Evolutionary conservation across 345 rosid species (phyloP).

Genomic region (Draba incana): DNA sequence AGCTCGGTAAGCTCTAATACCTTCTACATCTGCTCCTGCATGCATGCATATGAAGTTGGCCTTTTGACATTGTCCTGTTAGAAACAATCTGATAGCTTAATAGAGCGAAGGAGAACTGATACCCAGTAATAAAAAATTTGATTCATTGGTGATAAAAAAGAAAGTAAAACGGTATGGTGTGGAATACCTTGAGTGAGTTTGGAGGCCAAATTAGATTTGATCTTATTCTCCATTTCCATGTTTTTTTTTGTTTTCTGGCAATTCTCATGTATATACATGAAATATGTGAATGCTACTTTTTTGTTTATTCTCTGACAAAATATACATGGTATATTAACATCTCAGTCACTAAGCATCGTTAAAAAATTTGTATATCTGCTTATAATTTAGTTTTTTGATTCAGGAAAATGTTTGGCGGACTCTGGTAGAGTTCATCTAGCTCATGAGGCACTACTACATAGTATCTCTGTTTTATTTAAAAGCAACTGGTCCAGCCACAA

Average conservation of each 20-base stretch:
- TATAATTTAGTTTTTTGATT: slow-evolving; percentile 29
- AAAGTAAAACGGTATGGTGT: background rate
- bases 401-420: slow-evolving; percentile 73
- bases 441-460: slow-evolving; percentile 64
- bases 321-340: slow-evolving; percentile 1
- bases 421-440: slow-evolving; percentile 59
- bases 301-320: slow-evolving; percentile 1
- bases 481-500: slow-evolving; percentile 46
- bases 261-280: slow-evolving; percentile 16
- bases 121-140: background rate
- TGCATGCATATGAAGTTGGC: slow-evolving; percentile 33
- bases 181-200: slow-evolving; percentile 26
- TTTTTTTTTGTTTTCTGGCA: slow-evolving; percentile 23
- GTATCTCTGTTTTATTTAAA: slow-evolving; percentile 56
- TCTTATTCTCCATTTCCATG: slow-evolving; percentile 20
- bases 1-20: slow-evolving; percentile 58
- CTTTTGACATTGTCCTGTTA: slow-evolving; percentile 18
- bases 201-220: slow-evolving; percentile 13
- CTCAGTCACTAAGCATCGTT: slow-evolving; percentile 4
- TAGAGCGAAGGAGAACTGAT: slow-evolving; percentile 25
- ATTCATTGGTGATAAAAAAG: slow-evolving; percentile 10
- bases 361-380: slow-evolving; percentile 31
- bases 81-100: slow-evolving; percentile 4
- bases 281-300: slow-evolving; percentile 5
- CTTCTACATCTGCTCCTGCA: slow-evolving; percentile 22